A percentile compares a stretch with the other conserved stretches of the same genome.
Evolutionary conservation across 129 eudicot species (phyloP).

Genomic region (Ambrosia artemisiifolia): DNA sequence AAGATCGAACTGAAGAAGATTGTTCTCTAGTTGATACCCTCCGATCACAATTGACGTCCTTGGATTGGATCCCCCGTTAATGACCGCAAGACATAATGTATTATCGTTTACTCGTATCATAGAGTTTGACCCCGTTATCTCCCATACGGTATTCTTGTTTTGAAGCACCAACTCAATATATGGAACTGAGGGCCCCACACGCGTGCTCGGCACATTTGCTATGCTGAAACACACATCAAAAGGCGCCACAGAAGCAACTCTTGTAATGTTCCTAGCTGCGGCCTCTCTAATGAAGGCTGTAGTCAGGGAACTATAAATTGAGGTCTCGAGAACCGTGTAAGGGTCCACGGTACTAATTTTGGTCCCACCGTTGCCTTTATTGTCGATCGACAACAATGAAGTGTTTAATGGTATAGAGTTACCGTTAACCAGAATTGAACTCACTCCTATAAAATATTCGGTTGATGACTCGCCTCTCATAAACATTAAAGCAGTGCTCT

Average conservation of each 20-base stretch:
- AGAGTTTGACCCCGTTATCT: constrained; percentile 53
- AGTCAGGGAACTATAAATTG: constrained; percentile 41
- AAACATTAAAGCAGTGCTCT: constrained; percentile 33
- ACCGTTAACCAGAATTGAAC: constrained; percentile 40
- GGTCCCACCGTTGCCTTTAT: constrained; percentile 59
- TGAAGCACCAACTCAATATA: constrained; percentile 46
- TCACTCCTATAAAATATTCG: constrained; percentile 61
- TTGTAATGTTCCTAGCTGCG: constrained; percentile 29
- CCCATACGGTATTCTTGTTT: constrained; percentile 38
- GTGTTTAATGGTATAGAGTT: constrained; percentile 39
- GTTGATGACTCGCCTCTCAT: constrained; percentile 39
- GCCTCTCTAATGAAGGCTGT: constrained; percentile 34
- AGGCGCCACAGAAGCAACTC: constrained; percentile 44
- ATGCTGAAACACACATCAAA: constrained; percentile 45
- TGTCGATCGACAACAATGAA: constrained; percentile 40
- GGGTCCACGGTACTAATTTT: constrained; percentile 63
- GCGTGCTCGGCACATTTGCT: constrained; percentile 29
- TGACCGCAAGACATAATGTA: constrained; percentile 49
- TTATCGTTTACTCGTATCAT: constrained; percentile 52
- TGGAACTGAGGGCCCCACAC: constrained; percentile 53
- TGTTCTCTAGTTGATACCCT: constrained; percentile 63
- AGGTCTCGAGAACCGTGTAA: constrained; percentile 49
- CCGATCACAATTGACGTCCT: constrained; percentile 63
- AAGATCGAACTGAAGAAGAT: constrained; percentile 64
- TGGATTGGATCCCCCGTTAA: constrained; percentile 46